These are phyloP conservation scores for Psilocybe mexicana DNA, from an alignment of 1,284 basidiomycete genomes.

Conservation along the genomic window DNA sequence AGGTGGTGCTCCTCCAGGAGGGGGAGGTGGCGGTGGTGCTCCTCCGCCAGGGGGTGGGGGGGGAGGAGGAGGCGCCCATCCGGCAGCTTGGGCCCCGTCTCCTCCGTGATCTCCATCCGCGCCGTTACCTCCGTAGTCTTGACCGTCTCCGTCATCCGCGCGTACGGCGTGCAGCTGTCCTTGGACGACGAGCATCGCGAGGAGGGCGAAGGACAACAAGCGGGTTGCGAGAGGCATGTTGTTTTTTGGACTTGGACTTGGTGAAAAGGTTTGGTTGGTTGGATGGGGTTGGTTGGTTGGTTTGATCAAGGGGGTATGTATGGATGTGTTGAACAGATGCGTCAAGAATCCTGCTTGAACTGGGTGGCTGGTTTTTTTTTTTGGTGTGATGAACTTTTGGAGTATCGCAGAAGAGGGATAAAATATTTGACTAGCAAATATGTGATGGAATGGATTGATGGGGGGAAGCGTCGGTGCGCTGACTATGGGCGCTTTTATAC, in stretches of 20 bases:
- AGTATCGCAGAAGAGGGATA: not conserved
- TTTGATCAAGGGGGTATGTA: not conserved
- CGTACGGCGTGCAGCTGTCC: constrained; percentile 5
- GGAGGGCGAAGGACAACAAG: constrained; percentile 11
- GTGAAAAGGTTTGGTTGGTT: not conserved
- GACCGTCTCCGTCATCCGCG: not conserved
- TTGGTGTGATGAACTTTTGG: too few relatives aligned
- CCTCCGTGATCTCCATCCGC: constrained; percentile 11
- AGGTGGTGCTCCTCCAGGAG: not conserved
- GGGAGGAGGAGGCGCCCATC: too few relatives aligned
- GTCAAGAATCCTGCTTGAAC: not conserved
- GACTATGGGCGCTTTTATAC: constrained; percentile 9
- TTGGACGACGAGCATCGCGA: constrained; percentile 7
- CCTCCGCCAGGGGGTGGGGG: not conserved
- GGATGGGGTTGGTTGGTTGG: not conserved
- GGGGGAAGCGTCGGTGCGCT: not conserved
- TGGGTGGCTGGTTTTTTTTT: too few relatives aligned
- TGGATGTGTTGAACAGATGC: not conserved
- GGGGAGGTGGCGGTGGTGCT: not conserved
- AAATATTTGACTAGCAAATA: constrained; percentile 15
- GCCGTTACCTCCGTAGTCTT: not conserved
- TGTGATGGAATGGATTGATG: constrained; percentile 14
- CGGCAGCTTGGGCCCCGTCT: not conserved
- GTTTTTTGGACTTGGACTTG: too few relatives aligned
- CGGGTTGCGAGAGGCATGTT: constrained; percentile 6